Evolutionary conservation across 176 grass and related monocot species (phyloP).

Genomic region (Cocos nucifera): DNA sequence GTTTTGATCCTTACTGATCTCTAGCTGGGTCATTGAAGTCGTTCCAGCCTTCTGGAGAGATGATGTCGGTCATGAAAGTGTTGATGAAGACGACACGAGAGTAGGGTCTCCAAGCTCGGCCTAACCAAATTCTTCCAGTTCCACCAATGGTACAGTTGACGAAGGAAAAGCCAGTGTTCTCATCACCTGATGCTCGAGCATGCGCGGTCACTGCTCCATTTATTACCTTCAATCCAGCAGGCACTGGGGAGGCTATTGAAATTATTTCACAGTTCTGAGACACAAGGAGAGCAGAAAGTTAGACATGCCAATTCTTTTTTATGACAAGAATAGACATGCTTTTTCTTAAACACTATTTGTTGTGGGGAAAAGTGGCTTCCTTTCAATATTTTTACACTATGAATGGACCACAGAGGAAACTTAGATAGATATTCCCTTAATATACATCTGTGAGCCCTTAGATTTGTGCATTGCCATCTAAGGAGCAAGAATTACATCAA

Average conservation of each 20-base stretch:
- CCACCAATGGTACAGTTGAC: slow-evolving; percentile 64
- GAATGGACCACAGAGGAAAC: no score
- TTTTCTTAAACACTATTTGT: no score
- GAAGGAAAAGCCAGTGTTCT: slow-evolving; percentile 69
- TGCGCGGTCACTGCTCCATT: slow-evolving; percentile 61
- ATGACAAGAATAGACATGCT: no score
- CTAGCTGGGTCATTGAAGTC: slow-evolving; percentile 69
- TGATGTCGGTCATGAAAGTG: slow-evolving; percentile 57
- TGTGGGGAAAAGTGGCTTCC: no score
- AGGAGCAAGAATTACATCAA: no score
- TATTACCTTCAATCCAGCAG: slow-evolving; percentile 40
- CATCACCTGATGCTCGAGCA: slow-evolving; percentile 29
- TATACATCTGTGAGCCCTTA: no score
- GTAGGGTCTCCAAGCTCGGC: slow-evolving; percentile 68
- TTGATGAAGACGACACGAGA: slow-evolving; percentile 66
- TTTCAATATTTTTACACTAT: no score
- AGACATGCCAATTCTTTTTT: no score
- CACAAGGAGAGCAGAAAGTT: background rate
- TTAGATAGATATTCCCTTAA: no score
- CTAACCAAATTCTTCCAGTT: slow-evolving; percentile 60
- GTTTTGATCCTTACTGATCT: slow-evolving; percentile 43
- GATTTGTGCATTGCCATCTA: no score
- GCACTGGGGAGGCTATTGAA: slow-evolving; percentile 67
- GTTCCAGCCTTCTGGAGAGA: slow-evolving; percentile 77
- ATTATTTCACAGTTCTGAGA: slow-evolving; percentile 57